Evolutionary conservation across 164 flowering plant genomes (phyloP).

Genomic region (Berberis vulgaris): DNA sequence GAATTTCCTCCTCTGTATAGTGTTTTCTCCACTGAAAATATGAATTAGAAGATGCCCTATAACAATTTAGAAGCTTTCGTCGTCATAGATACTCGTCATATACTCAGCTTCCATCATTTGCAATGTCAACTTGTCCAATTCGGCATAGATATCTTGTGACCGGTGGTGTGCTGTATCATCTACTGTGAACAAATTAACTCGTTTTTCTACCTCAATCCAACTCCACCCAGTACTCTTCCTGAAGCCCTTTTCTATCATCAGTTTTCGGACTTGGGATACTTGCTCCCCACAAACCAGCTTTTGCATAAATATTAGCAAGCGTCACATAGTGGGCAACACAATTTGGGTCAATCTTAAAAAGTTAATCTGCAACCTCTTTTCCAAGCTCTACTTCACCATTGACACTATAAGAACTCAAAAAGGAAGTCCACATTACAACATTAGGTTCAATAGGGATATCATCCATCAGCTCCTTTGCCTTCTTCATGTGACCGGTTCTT

Average conservation of each 20-base stretch:
- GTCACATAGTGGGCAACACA: constrained; percentile 28
- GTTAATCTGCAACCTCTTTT: constrained; percentile 27
- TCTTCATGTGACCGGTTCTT: constrained; percentile 30
- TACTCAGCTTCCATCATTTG: constrained; percentile 20
- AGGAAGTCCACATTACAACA: constrained; percentile 37
- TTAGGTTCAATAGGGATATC: constrained; percentile 38
- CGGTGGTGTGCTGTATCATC: constrained; percentile 16
- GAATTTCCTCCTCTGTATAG: too few species aligned
- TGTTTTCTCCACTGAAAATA: too few species aligned
- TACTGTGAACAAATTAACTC: constrained; percentile 21
- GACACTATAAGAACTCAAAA: constrained; percentile 36
- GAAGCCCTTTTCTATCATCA: constrained; percentile 27
- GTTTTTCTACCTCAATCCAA: constrained; percentile 34
- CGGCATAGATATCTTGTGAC: constrained; percentile 17
- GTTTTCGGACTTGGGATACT: constrained; percentile 22
- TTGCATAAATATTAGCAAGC: constrained; percentile 33
- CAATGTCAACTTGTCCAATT: constrained; percentile 18
- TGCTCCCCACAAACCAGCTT: constrained; percentile 33
- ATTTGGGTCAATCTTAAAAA: constrained; percentile 24
- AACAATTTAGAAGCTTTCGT: too few species aligned
- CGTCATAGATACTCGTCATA: neutral
- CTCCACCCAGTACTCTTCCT: constrained; percentile 33
- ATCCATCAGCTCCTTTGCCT: constrained; percentile 40
- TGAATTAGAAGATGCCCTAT: too few species aligned
- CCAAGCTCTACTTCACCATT: constrained; percentile 37